Conservation (phyloP, 352 stramenopile species). For the Phytophthora kernoviae region DNA sequence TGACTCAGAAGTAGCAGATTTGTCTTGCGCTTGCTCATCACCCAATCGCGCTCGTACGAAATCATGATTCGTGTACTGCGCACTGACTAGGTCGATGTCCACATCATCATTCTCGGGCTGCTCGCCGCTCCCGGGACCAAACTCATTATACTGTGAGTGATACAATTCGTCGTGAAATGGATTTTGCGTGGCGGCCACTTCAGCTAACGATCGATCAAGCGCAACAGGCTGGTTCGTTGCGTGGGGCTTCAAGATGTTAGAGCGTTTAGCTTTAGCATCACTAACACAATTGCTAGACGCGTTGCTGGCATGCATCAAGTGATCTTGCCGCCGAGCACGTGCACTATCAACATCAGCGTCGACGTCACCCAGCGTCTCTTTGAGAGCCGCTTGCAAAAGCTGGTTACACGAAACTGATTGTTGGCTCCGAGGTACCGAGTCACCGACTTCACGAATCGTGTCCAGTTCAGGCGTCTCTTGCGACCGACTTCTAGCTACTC, state of each 20-base stretch:
- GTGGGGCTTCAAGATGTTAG: conserved; percentile 7
- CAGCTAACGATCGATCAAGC: conserved; percentile 25
- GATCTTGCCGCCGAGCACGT: not conserved
- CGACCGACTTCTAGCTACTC: conserved; percentile 22
- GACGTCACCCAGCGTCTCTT: conserved; percentile 1
- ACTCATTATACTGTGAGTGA: conserved; percentile 1
- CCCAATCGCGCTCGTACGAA: conserved; percentile 2
- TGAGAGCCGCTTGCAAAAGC: not conserved
- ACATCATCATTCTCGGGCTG: conserved; percentile 1
- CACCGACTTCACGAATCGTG: conserved; percentile 39
- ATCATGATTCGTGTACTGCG: conserved; percentile 7
- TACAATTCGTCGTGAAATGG: conserved; percentile 21
- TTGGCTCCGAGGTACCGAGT: conserved; percentile 19
- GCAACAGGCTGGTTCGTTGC: conserved; percentile 7
- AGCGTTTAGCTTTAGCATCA: conserved; percentile 10
- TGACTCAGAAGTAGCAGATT: conserved; percentile 7
- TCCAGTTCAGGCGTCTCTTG: conserved; percentile 40
- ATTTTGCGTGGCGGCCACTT: conserved; percentile 25
- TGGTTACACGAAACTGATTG: conserved; percentile 5
- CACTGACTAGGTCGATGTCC: not conserved
- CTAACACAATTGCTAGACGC: conserved; percentile 4
- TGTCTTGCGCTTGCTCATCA: not conserved
- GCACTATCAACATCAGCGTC: not conserved
- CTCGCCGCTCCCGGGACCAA: conserved; percentile 4
- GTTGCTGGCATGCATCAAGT: not conserved